Conservation (phyloP, 371 early-diverging fungal genomes). For the Spiromyces aspiralis region DNA sequence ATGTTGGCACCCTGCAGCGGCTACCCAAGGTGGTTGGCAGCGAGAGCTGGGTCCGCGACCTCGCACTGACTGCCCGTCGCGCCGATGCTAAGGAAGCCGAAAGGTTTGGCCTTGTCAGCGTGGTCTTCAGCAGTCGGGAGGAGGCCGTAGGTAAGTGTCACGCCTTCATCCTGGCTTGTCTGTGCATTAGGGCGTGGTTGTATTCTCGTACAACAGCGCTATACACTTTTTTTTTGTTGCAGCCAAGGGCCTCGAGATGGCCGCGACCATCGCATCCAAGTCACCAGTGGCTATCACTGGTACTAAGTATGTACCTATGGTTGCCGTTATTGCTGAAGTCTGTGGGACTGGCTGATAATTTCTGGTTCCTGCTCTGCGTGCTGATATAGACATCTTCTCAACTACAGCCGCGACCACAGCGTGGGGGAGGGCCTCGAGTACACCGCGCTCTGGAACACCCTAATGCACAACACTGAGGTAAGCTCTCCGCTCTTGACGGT, state of each 20-base stretch:
- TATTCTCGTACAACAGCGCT: neutral
- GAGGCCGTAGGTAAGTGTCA: constrained; percentile 14
- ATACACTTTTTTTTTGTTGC: neutral
- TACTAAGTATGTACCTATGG: constrained; percentile 39
- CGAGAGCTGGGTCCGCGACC: constrained; percentile 74
- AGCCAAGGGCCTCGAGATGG: constrained; percentile 42
- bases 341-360: too few relatives aligned
- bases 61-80: constrained; percentile 68
- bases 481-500: constrained; percentile 18
- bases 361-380: too few relatives aligned
- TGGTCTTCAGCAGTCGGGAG: constrained; percentile 39
- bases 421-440: constrained; percentile 78
- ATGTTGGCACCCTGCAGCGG: constrained; percentile 81
- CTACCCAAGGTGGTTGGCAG: constrained; percentile 89
- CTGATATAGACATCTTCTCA: constrained; percentile 44
- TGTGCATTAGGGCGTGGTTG: neutral
- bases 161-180: too few relatives aligned
- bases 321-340: neutral
- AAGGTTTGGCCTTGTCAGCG: constrained; percentile 61
- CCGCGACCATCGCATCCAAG: constrained; percentile 64
- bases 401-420: constrained; percentile 79
- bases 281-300: constrained; percentile 77
- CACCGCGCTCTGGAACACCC: constrained; percentile 73
- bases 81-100: constrained; percentile 62
- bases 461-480: constrained; percentile 53